phyloP scores from a whole-genome alignment of 352 stramenopile species.

The Thalassiosira sp. region DNA sequence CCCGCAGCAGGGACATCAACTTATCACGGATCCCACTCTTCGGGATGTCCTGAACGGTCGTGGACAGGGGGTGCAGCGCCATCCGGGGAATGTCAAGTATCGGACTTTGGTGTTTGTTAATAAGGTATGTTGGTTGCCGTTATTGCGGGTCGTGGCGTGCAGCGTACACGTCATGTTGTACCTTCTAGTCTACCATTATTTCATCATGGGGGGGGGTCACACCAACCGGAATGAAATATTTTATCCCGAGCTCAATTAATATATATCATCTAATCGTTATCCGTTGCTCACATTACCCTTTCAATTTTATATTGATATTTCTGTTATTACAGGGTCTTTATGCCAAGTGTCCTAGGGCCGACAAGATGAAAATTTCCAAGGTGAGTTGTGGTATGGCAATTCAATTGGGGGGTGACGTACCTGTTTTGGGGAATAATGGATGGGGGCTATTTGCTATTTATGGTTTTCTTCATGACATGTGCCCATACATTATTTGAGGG shows the following conservation, averaged over 20 bases:
- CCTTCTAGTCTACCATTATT: too few species aligned
- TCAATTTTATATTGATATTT: too few species aligned
- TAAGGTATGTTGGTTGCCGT: background rate
- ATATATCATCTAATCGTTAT: too few species aligned
- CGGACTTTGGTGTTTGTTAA: background rate
- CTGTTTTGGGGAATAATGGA: background rate
- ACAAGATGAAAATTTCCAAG: constrained; percentile 39
- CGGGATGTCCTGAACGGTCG: background rate
- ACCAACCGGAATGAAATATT: too few species aligned
- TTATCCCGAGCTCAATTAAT: too few species aligned
- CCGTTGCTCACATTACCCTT: background rate
- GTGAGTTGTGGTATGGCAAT: too few species aligned
- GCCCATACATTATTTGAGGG: too few species aligned
- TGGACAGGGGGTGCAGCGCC: background rate
- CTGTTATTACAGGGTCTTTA: constrained; percentile 13
- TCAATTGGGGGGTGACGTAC: background rate
- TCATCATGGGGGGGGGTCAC: too few species aligned
- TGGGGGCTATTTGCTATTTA: too few species aligned
- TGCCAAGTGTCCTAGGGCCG: constrained; percentile 14
- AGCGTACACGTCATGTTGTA: too few species aligned
- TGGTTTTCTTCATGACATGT: too few species aligned
- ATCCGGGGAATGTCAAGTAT: background rate
- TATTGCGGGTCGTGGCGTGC: background rate
- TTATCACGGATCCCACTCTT: background rate
- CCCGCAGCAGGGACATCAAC: too few species aligned